A percentile compares a stretch with the other conserved stretches of the same genome.
Conservation (phyloP, 2,329 filamentous ascomycete genomes). For the Periconia sp. region DNA sequence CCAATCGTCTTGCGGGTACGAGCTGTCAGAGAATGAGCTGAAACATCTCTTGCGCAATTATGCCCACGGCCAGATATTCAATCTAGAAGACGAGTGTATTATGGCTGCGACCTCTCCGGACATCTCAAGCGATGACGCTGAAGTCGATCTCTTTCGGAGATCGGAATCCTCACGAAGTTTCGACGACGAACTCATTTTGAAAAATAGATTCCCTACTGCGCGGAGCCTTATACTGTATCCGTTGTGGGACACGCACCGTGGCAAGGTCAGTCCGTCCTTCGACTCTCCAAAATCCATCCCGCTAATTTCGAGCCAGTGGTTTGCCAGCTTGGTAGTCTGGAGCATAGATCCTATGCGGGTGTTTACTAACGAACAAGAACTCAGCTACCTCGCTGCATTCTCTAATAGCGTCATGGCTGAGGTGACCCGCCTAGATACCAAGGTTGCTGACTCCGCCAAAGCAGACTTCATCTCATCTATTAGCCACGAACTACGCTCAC, state of each 20-base stretch:
- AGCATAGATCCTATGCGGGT: slow-evolving; percentile 40
- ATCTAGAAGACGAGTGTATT: slow-evolving; percentile 32
- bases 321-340: slow-evolving; percentile 42
- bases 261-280: slow-evolving; percentile 13
- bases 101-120: slow-evolving; percentile 1
- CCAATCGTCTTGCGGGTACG: slow-evolving; percentile 15
- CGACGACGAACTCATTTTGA: slow-evolving; percentile 38
- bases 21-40: slow-evolving; percentile 35
- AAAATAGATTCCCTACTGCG: slow-evolving; percentile 38
- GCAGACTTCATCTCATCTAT: slow-evolving; percentile 62
- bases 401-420: slow-evolving; percentile 44
- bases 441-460: slow-evolving; percentile 50
- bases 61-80: slow-evolving; percentile 42
- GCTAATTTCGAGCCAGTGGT: slow-evolving; percentile 22
- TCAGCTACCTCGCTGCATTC: slow-evolving; percentile 43
- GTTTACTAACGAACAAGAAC: slow-evolving; percentile 40
- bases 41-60: slow-evolving; percentile 37
- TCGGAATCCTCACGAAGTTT: slow-evolving; percentile 31
- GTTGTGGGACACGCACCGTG: slow-evolving; percentile 43
- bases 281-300: too few species aligned
- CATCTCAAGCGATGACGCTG: slow-evolving; percentile 12
- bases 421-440: slow-evolving; percentile 41
- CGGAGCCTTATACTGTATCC: slow-evolving; percentile 43
- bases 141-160: slow-evolving; percentile 22
- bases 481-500: slow-evolving; percentile 63